phyloP scores from a whole-genome alignment of 1,284 basidiomycete genomes.

The Hemileia vastatrix region DNA sequence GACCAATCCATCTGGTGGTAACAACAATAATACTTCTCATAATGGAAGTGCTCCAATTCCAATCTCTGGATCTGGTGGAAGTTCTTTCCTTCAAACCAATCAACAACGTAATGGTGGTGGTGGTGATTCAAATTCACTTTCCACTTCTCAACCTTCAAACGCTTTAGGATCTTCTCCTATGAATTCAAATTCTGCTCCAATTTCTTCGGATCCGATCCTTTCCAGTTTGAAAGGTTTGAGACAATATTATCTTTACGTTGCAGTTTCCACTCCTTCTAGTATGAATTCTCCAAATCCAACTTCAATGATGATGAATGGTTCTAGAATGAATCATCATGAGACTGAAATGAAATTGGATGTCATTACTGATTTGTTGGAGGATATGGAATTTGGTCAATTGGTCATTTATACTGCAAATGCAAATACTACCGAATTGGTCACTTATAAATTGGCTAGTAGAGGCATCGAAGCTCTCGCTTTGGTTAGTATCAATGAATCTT shows the following conservation, averaged over 20 bases:
- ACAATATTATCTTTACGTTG: constrained; percentile 39
- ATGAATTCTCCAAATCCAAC: not conserved
- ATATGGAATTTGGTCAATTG: constrained; percentile 54
- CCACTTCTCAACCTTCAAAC: too few species aligned
- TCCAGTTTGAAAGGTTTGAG: constrained; percentile 32
- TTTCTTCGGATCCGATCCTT: constrained; percentile 29
- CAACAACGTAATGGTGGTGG: too few species aligned
- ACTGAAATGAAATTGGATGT: constrained; percentile 97
- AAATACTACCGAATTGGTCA: constrained; percentile 42
- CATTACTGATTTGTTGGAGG: constrained; percentile 81
- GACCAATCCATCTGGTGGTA: not conserved
- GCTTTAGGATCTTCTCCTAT: too few species aligned
- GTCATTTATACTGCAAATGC: constrained; percentile 41
- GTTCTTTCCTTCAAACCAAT: too few species aligned
- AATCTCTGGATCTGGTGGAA: too few species aligned
- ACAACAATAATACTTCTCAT: constrained; percentile 4
- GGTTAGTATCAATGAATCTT: constrained; percentile 48
- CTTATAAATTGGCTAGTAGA: constrained; percentile 71
- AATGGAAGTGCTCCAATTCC: not conserved
- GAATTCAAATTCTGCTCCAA: constrained; percentile 27
- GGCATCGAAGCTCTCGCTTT: constrained; percentile 74
- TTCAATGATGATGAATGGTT: not conserved
- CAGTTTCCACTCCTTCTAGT: constrained; percentile 24
- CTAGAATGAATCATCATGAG: constrained; percentile 71
- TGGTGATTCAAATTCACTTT: too few species aligned